Conservation (phyloP, 352 stramenopile genomes). For the Phytopythium cucurbitacearum region DNA sequence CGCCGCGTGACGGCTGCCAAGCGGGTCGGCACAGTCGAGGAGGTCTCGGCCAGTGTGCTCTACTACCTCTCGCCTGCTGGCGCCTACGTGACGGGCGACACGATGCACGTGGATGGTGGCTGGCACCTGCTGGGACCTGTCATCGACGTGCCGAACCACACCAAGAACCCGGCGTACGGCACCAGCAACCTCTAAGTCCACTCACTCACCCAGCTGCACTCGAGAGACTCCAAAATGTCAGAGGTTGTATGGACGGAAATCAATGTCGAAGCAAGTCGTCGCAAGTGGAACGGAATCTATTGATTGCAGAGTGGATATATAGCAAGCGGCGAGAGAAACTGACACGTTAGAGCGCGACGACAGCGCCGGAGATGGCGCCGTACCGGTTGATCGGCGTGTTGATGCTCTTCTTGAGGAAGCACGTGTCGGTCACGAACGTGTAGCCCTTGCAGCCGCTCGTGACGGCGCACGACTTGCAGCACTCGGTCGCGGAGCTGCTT, state of each 20-base stretch:
- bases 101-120: conserved; percentile 88
- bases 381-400: conserved; percentile 17
- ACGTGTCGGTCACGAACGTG: conserved; percentile 42
- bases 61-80: conserved; percentile 89
- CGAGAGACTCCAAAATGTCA: no score
- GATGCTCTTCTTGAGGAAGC: conserved; percentile 41
- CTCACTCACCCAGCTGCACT: not conserved
- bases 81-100: conserved; percentile 88
- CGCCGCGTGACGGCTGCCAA: conserved; percentile 72
- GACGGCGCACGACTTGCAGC: conserved; percentile 9
- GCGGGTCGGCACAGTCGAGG: conserved; percentile 88
- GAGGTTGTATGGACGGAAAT: no score
- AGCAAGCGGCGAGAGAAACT: no score
- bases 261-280: no score
- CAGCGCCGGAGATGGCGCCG: conserved; percentile 27
- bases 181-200: conserved; percentile 45
- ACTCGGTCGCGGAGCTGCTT: conserved; percentile 6
- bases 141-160: conserved; percentile 74
- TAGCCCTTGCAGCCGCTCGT: conserved; percentile 21
- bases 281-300: no score
- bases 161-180: conserved; percentile 83
- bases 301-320: no score
- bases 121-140: conserved; percentile 55
- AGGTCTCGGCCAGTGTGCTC: conserved; percentile 82
- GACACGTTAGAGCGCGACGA: no score